These are phyloP conservation scores for Paspalum vaginatum DNA, from an alignment of 176 grass and related monocot genomes.

Conservation along the genomic window DNA sequence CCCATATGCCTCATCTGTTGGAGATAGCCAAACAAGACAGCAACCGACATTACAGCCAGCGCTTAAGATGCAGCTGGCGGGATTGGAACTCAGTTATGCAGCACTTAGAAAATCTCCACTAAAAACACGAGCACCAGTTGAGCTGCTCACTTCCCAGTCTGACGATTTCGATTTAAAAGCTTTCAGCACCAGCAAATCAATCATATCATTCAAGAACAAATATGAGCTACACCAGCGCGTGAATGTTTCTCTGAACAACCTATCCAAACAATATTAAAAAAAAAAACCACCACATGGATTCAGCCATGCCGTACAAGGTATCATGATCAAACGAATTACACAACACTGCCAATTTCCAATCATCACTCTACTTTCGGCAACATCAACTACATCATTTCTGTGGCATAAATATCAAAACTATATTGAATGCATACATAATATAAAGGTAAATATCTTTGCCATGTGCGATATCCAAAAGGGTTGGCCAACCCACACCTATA, in stretches of 20 bases:
- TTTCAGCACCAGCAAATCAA: too few species aligned
- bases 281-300: neutral
- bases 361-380: slow-evolving; percentile 14
- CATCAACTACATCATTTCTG: slow-evolving; percentile 40
- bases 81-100: too few species aligned
- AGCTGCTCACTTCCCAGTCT: too few species aligned
- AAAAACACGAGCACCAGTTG: too few species aligned
- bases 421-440: slow-evolving; percentile 33
- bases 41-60: too few species aligned
- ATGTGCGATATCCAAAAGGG: slow-evolving; percentile 51
- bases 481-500: slow-evolving; percentile 52
- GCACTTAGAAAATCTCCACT: too few species aligned
- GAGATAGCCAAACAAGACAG: too few species aligned
- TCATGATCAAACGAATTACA: neutral
- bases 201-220: neutral
- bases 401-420: slow-evolving; percentile 40
- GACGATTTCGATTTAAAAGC: too few species aligned
- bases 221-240: neutral
- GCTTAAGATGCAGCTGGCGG: too few species aligned
- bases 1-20: too few species aligned
- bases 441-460: slow-evolving; percentile 42
- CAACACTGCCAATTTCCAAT: slow-evolving; percentile 33
- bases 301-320: neutral
- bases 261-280: neutral
- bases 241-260: neutral